Evolutionary conservation across 768 basidiomycete species (phyloP).

Genomic region (Boletus subparvulus): DNA sequence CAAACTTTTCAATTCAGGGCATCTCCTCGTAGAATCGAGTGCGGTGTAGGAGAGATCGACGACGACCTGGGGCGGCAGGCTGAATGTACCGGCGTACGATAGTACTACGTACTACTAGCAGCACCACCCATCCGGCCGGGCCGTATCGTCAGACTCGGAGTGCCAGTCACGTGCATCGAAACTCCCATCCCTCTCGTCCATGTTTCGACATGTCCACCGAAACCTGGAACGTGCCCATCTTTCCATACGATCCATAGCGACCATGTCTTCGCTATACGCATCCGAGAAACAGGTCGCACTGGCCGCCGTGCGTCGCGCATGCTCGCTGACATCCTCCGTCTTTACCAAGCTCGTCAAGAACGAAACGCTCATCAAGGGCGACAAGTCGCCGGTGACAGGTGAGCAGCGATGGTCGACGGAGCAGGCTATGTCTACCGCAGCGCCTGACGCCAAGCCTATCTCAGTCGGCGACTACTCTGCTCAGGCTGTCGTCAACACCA

Average conservation of each 20-base stretch:
- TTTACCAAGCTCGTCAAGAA: slow-evolving; percentile 82
- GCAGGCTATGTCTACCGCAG: not conserved
- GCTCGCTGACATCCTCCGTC: slow-evolving; percentile 76
- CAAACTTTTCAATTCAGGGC: too few species aligned
- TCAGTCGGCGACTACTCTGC: slow-evolving; percentile 92
- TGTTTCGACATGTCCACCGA: slow-evolving; percentile 16
- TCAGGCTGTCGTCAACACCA: slow-evolving; percentile 86
- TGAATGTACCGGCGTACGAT: too few species aligned
- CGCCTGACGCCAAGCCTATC: not conserved
- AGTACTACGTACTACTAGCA: too few species aligned
- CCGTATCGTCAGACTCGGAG: too few species aligned
- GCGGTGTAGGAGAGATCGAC: too few species aligned
- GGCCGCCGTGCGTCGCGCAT: slow-evolving; percentile 85
- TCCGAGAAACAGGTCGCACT: slow-evolving; percentile 80
- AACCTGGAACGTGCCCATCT: not conserved
- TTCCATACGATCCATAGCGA: slow-evolving; percentile 2
- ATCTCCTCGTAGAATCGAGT: too few species aligned
- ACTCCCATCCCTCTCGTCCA: not conserved
- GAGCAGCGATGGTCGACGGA: slow-evolving; percentile 10
- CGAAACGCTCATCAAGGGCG: slow-evolving; percentile 86
- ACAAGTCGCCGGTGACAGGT: slow-evolving; percentile 93
- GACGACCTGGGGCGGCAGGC: too few species aligned
- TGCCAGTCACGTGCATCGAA: slow-evolving; percentile 5
- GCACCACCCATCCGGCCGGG: too few species aligned
- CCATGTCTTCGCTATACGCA: slow-evolving; percentile 56